phyloP scores from a whole-genome alignment of 2,329 filamentous ascomycete genomes.

The Botrytis galanthina region DNA sequence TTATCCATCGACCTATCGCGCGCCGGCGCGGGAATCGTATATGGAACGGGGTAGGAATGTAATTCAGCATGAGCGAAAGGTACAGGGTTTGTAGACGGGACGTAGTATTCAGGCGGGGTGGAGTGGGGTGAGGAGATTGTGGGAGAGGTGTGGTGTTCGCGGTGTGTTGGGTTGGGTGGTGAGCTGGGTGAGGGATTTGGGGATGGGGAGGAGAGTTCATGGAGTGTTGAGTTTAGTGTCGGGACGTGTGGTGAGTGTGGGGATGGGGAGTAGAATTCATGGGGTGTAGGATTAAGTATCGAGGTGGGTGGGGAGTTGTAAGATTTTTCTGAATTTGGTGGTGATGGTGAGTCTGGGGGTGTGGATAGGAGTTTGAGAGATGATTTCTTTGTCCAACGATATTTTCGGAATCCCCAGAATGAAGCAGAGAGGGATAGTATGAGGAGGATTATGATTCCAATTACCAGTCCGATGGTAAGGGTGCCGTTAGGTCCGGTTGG shows the following conservation, averaged over 20 bases:
- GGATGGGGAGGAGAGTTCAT: background rate
- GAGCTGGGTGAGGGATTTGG: background rate
- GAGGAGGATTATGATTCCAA: background rate
- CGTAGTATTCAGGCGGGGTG: too few species aligned
- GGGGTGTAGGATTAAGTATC: background rate
- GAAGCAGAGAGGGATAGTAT: background rate
- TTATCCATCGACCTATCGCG: background rate
- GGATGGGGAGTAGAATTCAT: background rate
- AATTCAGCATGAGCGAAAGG: background rate
- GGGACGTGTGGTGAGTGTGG: background rate
- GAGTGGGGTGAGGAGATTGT: too few species aligned
- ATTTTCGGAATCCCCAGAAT: background rate
- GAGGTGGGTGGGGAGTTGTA: background rate
- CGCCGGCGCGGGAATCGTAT: background rate
- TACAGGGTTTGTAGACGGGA: too few species aligned
- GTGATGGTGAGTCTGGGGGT: background rate
- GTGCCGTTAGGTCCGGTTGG: background rate
- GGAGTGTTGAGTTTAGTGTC: background rate
- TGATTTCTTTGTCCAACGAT: background rate
- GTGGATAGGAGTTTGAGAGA: background rate
- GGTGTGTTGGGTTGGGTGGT: too few species aligned
- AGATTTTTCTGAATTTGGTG: background rate
- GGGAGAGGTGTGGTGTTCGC: too few species aligned
- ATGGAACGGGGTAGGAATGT: background rate
- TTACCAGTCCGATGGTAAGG: background rate